Percentiles rank a stretch among this genome's conserved stretches.
Evolutionary conservation across 2,329 filamentous ascomycete species (phyloP).

Genomic region (Calonectria honghensis): DNA sequence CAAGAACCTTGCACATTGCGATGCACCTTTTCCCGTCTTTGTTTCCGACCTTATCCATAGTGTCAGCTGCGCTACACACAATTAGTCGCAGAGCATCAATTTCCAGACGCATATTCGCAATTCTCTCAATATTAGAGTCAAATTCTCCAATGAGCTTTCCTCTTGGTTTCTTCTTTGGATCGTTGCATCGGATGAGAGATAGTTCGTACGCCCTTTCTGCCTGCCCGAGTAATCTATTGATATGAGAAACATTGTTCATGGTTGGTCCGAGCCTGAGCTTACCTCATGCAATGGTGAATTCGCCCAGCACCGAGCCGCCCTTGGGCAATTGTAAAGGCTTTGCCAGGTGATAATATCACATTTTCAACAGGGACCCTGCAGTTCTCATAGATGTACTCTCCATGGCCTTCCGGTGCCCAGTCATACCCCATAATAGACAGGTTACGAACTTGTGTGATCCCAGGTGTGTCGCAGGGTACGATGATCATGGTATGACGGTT

Average conservation of each 20-base stretch:
- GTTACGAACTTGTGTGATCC: conserved; percentile 91
- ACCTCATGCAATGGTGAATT: conserved; percentile 42
- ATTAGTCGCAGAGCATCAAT: conserved; percentile 90
- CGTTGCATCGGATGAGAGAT: conserved; percentile 37
- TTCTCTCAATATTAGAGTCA: conserved; percentile 87
- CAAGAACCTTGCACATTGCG: conserved; percentile 90
- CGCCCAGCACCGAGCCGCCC: conserved; percentile 36
- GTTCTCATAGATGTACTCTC: conserved; percentile 89
- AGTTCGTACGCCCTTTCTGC: conserved; percentile 41
- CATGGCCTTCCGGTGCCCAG: conserved; percentile 94
- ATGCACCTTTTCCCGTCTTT: conserved; percentile 92
- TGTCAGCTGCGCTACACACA: conserved; percentile 91
- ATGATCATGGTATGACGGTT: conserved; percentile 92
- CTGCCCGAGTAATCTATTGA: conserved; percentile 84
- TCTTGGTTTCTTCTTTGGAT: conserved; percentile 42
- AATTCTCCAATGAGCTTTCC: conserved; percentile 42
- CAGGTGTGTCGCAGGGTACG: conserved; percentile 84
- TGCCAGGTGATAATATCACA: conserved; percentile 35
- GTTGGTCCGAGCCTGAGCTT: not conserved
- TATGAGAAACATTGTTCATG: conserved; percentile 69
- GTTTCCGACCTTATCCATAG: conserved; percentile 88
- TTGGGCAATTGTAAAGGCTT: conserved; percentile 39
- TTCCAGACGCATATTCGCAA: conserved; percentile 89
- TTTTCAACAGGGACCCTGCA: conserved; percentile 81
- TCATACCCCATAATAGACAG: conserved; percentile 92